Conservation (phyloP, 2,329 filamentous ascomycete species). For the Alternaria viburni region DNA sequence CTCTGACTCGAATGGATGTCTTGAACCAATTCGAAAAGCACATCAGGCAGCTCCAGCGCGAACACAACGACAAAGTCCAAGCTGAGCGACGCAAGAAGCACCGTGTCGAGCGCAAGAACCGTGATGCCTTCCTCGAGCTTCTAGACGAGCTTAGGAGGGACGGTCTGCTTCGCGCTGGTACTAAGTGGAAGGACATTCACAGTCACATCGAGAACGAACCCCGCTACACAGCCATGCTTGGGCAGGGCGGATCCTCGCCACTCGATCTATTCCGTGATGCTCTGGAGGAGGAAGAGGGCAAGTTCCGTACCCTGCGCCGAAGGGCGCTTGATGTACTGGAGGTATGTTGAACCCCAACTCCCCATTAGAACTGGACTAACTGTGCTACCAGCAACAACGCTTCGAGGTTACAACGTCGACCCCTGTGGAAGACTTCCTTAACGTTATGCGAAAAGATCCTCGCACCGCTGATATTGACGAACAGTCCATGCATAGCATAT, state of each 20-base stretch:
- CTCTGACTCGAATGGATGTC: slow-evolving; percentile 86
- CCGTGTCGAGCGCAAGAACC: slow-evolving; percentile 82
- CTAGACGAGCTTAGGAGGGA: slow-evolving; percentile 74
- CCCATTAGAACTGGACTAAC: slow-evolving; percentile 8
- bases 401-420: slow-evolving; percentile 90
- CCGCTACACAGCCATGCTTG: slow-evolving; percentile 82
- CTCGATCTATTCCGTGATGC: slow-evolving; percentile 96
- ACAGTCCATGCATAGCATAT: slow-evolving; percentile 80
- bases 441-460: slow-evolving; percentile 81
- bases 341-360: slow-evolving; percentile 61
- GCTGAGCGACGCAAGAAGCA: slow-evolving; percentile 81
- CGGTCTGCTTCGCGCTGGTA: slow-evolving; percentile 85
- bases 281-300: slow-evolving; percentile 89
- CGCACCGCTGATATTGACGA: slow-evolving; percentile 86
- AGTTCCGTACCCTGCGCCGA: slow-evolving; percentile 80
- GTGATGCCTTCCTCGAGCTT: slow-evolving; percentile 79
- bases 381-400: slow-evolving; percentile 72
- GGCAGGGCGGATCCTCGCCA: slow-evolving; percentile 82
- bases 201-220: slow-evolving; percentile 78
- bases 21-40: slow-evolving; percentile 93
- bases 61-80: slow-evolving; percentile 89
- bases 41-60: slow-evolving; percentile 88
- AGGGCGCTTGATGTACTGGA: slow-evolving; percentile 87
- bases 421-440: slow-evolving; percentile 84
- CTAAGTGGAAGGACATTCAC: slow-evolving; percentile 86